Base-by-base conservation (phyloP, 805 yeast species). In the Blastobotrys americana region DNA sequence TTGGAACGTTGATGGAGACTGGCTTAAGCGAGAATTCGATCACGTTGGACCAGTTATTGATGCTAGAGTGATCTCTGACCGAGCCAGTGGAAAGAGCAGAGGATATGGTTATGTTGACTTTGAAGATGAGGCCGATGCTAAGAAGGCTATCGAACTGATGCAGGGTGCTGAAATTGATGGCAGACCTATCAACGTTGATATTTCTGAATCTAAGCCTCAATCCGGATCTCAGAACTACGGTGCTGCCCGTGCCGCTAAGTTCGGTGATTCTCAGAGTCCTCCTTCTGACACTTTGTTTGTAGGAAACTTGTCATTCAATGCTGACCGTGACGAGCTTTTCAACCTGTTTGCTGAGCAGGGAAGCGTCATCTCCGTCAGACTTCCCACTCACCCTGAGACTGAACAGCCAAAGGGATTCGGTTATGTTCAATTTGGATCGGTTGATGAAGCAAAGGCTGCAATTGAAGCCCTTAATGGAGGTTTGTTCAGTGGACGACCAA, bases 401-500 rank as follows among this genome's bases (percentile, higher is more conserved):
- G 95, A 88, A 68, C 96, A 90, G 73, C 95, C 95, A 68, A 93
- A 93, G 79, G 98, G 98, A 57, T 93, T 93, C 72, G 98, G 97
- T 55, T 93, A 93, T 70, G 96, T 90, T 47, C 97, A 93, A 72
- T 90, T 77, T 64, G 73, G 84, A 38, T 74, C 82, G 47, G 73
- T 84, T 53, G 97, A 89, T 37, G 95, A 86, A 66, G 97, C 98
- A 57, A 77, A 82, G 68, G 77, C 80, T 50, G 97, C 97, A 45
- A 70, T 84, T 52, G 87, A 82, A 53, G 89, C 84, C 46, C 68
- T 88, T 69, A 84, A 86, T 66, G 97, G 97, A 65, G 83, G 82
- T 67, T 77, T 80, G 72, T 74, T 93, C 58, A 88, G 80, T 52
- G 95, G 95, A 57, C 82, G 98, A 73, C 78, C 96, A 50, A 84